These are phyloP conservation scores for Mucor velutinosus DNA, from an alignment of 371 early-diverging fungal genomes.

Conservation along the genomic window DNA sequence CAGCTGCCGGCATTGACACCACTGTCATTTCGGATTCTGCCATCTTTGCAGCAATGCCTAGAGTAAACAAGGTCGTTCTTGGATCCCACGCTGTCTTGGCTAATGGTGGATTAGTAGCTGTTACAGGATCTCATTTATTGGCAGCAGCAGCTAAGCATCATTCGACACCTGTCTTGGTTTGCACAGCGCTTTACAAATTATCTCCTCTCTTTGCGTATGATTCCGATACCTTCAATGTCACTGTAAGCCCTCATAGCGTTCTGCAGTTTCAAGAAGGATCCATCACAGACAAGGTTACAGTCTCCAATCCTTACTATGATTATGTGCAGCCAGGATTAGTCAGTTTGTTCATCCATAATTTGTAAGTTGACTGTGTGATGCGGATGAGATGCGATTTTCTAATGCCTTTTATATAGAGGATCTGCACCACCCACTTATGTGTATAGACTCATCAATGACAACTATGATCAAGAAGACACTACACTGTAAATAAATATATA, in stretches of 20 bases:
- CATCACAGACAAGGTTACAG: slow-evolving; percentile 77
- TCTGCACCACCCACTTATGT: slow-evolving; percentile 57
- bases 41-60: slow-evolving; percentile 95
- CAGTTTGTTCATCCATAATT: slow-evolving; percentile 88
- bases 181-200: slow-evolving; percentile 83
- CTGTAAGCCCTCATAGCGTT: slow-evolving; percentile 81
- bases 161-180: slow-evolving; percentile 86
- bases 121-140: slow-evolving; percentile 79
- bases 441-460: slow-evolving; percentile 74
- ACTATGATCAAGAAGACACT: slow-evolving; percentile 64
- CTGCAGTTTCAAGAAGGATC: slow-evolving; percentile 78
- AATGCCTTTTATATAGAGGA: slow-evolving; percentile 24
- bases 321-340: slow-evolving; percentile 90
- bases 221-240: slow-evolving; percentile 78
- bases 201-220: slow-evolving; percentile 90
- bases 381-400: background rate
- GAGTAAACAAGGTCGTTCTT: slow-evolving; percentile 96
- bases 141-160: slow-evolving; percentile 94
- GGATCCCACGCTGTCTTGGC: slow-evolving; percentile 93
- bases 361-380: slow-evolving; percentile 52
- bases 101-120: slow-evolving; percentile 90
- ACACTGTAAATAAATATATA: slow-evolving; percentile 10
- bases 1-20: slow-evolving; percentile 85
- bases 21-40: slow-evolving; percentile 93
- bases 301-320: slow-evolving; percentile 87